These are phyloP conservation scores for Tylopilus sp. DNA, from an alignment of 768 basidiomycete species.

Conservation along the genomic window DNA sequence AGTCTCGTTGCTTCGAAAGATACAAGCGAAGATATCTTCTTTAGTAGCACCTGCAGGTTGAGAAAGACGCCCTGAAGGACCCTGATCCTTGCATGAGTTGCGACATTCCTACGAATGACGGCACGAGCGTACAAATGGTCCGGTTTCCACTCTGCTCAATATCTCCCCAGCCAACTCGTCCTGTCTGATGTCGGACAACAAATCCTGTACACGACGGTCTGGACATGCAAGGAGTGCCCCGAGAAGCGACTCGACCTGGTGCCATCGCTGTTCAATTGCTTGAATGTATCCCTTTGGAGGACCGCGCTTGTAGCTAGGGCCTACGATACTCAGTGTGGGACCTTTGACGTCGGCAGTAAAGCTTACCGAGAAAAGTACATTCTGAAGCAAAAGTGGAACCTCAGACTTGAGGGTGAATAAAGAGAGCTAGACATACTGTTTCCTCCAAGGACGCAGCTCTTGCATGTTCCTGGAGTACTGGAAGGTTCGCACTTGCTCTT, in stretches of 20 bases:
- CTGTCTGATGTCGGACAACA: slow-evolving; percentile 61
- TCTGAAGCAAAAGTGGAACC: slow-evolving; percentile 36
- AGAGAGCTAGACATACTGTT: slow-evolving; percentile 39
- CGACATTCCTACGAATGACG: background rate
- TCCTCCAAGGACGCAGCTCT: slow-evolving; percentile 57
- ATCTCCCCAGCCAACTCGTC: slow-evolving; percentile 80
- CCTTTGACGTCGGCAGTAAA: background rate
- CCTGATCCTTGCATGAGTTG: slow-evolving; percentile 40
- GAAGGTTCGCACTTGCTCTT: slow-evolving; percentile 82
- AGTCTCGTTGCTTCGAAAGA: slow-evolving; percentile 56
- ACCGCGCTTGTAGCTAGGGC: slow-evolving; percentile 78
- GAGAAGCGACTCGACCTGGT: slow-evolving; percentile 87
- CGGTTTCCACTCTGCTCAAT: slow-evolving; percentile 68
- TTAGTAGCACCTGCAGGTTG: slow-evolving; percentile 64
- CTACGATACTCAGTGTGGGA: slow-evolving; percentile 33
- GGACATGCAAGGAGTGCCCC: slow-evolving; percentile 75
- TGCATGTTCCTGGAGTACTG: slow-evolving; percentile 49
- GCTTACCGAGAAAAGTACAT: slow-evolving; percentile 63
- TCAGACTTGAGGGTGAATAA: slow-evolving; percentile 7
- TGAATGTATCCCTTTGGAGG: slow-evolving; percentile 91
- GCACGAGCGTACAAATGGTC: slow-evolving; percentile 62
- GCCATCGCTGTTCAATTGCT: slow-evolving; percentile 88
- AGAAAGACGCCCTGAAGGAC: slow-evolving; percentile 61
- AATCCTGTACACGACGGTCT: slow-evolving; percentile 57
- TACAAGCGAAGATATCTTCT: slow-evolving; percentile 76